These are phyloP conservation scores for Eucalyptus erythrocorys DNA, from an alignment of 345 rosid species.

Conservation along the genomic window DNA sequence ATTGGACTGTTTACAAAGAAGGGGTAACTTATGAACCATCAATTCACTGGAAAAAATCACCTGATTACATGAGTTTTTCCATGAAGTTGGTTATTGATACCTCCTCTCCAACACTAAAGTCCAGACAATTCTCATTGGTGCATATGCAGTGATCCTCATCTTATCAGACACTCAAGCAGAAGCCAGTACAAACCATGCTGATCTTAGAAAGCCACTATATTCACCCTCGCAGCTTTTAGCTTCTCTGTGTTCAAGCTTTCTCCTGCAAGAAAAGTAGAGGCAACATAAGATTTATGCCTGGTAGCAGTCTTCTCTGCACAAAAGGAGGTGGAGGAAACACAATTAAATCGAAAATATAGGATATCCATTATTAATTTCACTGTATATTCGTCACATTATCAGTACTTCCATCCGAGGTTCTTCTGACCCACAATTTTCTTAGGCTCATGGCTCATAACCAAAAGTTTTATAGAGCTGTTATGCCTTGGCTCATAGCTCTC, in stretches of 20 bases:
- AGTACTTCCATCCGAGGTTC: not conserved
- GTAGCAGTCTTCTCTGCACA: not conserved
- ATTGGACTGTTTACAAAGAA: not conserved
- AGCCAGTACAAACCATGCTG: not conserved
- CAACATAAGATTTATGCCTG: not conserved
- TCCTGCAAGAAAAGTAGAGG: not conserved
- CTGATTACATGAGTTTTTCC: not conserved
- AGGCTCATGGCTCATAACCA: not conserved
- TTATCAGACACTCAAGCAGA: not conserved
- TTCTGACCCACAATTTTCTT: not conserved
- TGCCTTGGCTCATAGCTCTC: not conserved
- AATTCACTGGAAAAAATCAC: not conserved
- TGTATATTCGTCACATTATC: not conserved
- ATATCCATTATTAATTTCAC: not conserved
- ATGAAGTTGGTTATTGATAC: not conserved
- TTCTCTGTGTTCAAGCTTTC: not conserved
- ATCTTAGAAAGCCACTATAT: not conserved
- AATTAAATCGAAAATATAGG: not conserved
- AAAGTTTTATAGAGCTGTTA: not conserved
- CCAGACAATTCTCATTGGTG: not conserved
- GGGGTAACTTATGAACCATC: not conserved
- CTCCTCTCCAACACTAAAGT: not conserved
- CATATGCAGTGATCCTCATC: not conserved
- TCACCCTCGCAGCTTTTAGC: not conserved
- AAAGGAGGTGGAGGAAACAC: not conserved